phyloP scores from a whole-genome alignment of 2,329 filamentous ascomycete genomes.

The Diaporthe longicolla region DNA sequence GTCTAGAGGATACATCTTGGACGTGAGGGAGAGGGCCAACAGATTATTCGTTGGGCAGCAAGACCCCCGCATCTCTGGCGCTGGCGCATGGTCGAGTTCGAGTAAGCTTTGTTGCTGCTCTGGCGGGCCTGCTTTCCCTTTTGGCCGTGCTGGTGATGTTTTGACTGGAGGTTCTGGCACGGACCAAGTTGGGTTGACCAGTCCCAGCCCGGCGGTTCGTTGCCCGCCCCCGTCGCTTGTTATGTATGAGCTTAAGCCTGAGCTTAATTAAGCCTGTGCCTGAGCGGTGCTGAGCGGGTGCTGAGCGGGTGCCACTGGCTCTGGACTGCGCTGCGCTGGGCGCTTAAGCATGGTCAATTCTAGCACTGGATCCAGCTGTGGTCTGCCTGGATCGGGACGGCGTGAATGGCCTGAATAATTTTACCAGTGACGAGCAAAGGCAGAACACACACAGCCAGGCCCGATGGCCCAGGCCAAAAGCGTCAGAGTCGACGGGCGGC shows the following conservation, averaged over 20 bases:
- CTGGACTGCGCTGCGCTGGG: neutral
- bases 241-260: neutral
- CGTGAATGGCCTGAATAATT: neutral
- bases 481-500: neutral
- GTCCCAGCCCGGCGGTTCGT: slow-evolving; percentile 23
- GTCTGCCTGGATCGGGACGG: neutral
- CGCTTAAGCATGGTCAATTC: no score
- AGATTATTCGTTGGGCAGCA: slow-evolving; percentile 1
- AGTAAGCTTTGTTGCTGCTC: slow-evolving; percentile 21
- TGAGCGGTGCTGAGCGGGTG: neutral
- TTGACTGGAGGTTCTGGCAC: neutral
- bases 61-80: slow-evolving; percentile 13
- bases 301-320: no score
- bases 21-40: no score
- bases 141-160: neutral
- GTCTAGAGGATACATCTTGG: no score
- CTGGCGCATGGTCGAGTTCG: neutral
- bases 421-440: no score
- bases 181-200: neutral
- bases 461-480: slow-evolving; percentile 14
- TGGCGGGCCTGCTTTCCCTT: no score
- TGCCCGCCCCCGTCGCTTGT: neutral
- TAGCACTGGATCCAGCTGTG: neutral
- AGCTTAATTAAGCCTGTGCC: neutral
- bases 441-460: no score